phyloP scores from a whole-genome alignment of 2,329 filamentous ascomycete genomes.

The Monilinia fructicola region DNA sequence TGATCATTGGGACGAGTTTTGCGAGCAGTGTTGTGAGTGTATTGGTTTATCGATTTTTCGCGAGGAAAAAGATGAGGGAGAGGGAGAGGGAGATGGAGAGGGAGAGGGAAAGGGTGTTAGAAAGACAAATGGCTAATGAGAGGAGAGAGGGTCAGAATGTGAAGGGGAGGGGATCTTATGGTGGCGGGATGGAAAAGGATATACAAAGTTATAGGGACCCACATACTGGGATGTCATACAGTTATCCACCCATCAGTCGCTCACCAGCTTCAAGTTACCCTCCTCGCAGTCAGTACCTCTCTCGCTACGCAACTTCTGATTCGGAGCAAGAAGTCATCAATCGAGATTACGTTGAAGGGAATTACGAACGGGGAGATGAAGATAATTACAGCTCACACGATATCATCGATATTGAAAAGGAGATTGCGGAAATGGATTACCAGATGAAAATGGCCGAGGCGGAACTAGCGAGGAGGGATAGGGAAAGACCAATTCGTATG shows the following conservation, averaged over 20 bases:
- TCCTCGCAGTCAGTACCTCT: background rate
- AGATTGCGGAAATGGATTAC: slow-evolving; percentile 16
- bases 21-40: slow-evolving; percentile 5
- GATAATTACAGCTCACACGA: background rate
- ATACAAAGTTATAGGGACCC: background rate
- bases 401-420: slow-evolving; percentile 13
- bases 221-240: background rate
- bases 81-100: background rate
- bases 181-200: background rate
- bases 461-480: background rate
- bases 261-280: background rate
- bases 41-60: slow-evolving; percentile 9
- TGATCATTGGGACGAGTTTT: slow-evolving; percentile 9
- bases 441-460: slow-evolving; percentile 5
- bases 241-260: background rate
- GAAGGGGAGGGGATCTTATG: background rate
- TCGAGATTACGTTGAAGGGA: background rate
- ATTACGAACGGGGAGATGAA: background rate
- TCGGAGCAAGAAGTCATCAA: background rate
- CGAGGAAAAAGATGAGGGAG: background rate
- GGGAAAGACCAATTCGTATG: background rate
- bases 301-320: background rate
- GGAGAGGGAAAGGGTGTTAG: background rate
- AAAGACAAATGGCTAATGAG: no score
- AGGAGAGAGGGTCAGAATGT: background rate